These are phyloP conservation scores for Lasiodiplodia citricola DNA, from an alignment of 2,329 filamentous ascomycete species.

Conservation along the genomic window DNA sequence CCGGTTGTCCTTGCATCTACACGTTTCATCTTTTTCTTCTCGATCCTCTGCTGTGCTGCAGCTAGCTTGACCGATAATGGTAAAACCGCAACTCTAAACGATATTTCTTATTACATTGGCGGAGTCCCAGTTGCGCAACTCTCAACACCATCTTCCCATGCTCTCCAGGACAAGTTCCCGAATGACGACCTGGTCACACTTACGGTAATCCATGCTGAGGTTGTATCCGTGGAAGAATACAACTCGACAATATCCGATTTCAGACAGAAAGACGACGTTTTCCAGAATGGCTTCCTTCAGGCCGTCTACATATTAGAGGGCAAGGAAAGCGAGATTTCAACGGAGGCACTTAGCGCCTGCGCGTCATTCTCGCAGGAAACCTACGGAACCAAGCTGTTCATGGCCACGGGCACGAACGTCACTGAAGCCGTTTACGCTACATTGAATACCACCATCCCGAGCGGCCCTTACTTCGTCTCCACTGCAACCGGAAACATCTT, in stretches of 20 bases:
- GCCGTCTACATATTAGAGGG: background rate
- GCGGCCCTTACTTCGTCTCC: constrained; percentile 5
- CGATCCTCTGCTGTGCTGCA: background rate
- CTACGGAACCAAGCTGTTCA: background rate
- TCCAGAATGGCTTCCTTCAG: background rate
- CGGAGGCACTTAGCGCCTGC: background rate
- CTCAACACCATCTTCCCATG: too few relatives aligned
- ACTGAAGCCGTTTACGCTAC: background rate
- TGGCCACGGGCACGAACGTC: background rate
- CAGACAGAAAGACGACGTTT: background rate
- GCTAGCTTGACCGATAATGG: background rate
- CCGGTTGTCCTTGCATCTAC: background rate
- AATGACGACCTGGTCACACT: background rate
- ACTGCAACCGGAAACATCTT: background rate
- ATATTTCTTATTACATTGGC: background rate
- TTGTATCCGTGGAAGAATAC: background rate
- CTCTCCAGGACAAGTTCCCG: background rate
- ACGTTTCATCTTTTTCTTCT: background rate
- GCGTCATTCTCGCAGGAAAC: background rate
- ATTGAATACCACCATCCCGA: background rate
- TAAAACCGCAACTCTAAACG: background rate
- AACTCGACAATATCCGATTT: background rate
- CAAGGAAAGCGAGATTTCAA: background rate
- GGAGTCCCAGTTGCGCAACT: background rate
- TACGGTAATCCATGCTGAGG: background rate